Evolutionary conservation across 306 rosid species (phyloP), one percentile per base, ranked within the genome.

Genomic region (Benincasa hispida): DNA sequence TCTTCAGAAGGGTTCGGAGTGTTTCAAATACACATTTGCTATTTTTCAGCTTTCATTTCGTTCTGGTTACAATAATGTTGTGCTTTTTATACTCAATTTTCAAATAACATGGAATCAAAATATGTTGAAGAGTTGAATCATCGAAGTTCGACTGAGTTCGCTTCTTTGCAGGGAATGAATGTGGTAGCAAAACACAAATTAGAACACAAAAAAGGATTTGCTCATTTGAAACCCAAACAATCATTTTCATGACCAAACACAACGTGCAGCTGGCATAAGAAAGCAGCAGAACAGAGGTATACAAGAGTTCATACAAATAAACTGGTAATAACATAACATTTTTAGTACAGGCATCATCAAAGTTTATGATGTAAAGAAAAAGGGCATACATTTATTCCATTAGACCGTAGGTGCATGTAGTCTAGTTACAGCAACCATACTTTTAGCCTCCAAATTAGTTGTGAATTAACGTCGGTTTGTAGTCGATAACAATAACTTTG

Each of bases 401-500:
- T 35, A 10, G 10, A 65, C 27, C 22, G 28, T 5, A 41, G 6
- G n/a, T n/a, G n/a, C n/a, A n/a, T n/a, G n/a, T n/a, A n/a, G n/a
- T n/a, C n/a, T n/a, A 25, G 21, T 14, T 57, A 22, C 15, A 25
- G 68, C 37, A 61, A 8, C 68, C 41, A 67, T 22, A 24, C 2
- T 5, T 41, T 68, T 42, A 0, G 14, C 37, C 56, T 69, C 39
- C 75, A 69, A 14, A 69, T 69, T 24, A 69, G 57, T 6, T 69
- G 37, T 8, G 21, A 69, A 45, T 7, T 45, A 45, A 2, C 28
- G 89, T 84, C 60, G 98, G 97, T 86, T 87, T 85, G 79, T 88
- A 93, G 79, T 93, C 96, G 55, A 93, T 18, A 18, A 81, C 62
- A 47, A 93, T 0, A 28, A 88, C 87, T 80, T 93, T 91, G 18